These are phyloP conservation scores for Torulaspora delbrueckii DNA, from an alignment of 805 yeast genomes.

Conservation along the genomic window DNA sequence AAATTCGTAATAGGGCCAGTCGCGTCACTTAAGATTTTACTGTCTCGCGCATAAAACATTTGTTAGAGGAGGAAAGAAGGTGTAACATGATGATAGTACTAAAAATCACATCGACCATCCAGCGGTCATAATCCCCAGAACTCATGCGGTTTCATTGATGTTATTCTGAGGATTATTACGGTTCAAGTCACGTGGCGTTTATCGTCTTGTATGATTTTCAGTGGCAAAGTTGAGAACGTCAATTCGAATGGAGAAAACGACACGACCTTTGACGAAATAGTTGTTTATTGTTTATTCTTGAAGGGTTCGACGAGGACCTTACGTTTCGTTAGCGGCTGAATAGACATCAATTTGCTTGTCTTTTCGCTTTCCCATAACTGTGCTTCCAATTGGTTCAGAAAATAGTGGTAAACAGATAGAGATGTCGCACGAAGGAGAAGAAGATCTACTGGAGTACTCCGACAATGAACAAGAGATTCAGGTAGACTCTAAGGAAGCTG, in stretches of 20 bases:
- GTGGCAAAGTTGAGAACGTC: slow-evolving; percentile 8
- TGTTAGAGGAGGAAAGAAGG: neutral
- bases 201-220: neutral
- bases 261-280: slow-evolving; percentile 5
- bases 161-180: neutral
- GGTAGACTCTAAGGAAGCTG: slow-evolving; percentile 46
- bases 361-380: neutral
- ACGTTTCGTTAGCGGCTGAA: neutral
- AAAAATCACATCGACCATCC: too few relatives aligned
- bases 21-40: too few relatives aligned
- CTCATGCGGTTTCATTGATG: neutral
- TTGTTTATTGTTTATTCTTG: neutral
- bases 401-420: neutral
- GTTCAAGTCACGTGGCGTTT: neutral
- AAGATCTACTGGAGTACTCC: slow-evolving; percentile 97
- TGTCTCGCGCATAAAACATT: too few relatives aligned
- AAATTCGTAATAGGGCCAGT: neutral
- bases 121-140: neutral
- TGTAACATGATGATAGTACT: too few relatives aligned
- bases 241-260: slow-evolving; percentile 1
- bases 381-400: neutral
- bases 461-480: slow-evolving; percentile 94
- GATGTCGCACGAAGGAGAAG: slow-evolving; percentile 97
- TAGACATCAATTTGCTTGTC: neutral
- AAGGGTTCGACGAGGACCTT: neutral